Percentiles rank a stretch among this genome's conserved stretches.
Conservation (phyloP, 805 yeast genomes). For the Metschnikowia aberdeeniae region DNA sequence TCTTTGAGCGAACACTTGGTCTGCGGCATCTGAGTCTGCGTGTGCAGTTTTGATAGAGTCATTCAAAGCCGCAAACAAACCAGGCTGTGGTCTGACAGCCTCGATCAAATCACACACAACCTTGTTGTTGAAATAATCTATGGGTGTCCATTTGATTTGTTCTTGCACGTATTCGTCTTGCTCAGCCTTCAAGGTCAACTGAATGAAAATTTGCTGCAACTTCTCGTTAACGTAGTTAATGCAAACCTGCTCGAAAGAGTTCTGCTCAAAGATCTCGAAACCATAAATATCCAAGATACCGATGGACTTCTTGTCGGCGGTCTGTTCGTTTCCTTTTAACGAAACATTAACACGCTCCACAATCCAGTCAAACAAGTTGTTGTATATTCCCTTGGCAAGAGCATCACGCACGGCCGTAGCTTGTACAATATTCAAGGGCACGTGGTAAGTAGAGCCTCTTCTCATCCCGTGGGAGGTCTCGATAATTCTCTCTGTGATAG, state of each 20-base stretch:
- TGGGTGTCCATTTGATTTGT: constrained; percentile 96
- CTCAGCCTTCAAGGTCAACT: constrained; percentile 91
- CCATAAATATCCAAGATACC: constrained; percentile 96
- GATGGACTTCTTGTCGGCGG: constrained; percentile 54
- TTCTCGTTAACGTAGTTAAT: constrained; percentile 95
- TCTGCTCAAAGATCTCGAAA: constrained; percentile 91
- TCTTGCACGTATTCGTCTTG: constrained; percentile 97
- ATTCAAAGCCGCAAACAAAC: constrained; percentile 91
- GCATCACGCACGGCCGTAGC: constrained; percentile 96
- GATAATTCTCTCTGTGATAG: constrained; percentile 75
- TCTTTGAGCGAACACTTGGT: constrained; percentile 91
- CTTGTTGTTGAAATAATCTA: constrained; percentile 91
- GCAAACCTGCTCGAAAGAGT: constrained; percentile 92
- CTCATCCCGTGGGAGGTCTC: constrained; percentile 88
- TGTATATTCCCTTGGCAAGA: constrained; percentile 89
- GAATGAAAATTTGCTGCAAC: constrained; percentile 93
- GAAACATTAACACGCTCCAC: constrained; percentile 86
- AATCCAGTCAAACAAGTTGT: constrained; percentile 93
- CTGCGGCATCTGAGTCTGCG: constrained; percentile 95
- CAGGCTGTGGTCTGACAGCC: constrained; percentile 84
- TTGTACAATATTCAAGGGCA: constrained; percentile 86
- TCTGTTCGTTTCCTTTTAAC: constrained; percentile 43
- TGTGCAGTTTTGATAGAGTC: constrained; percentile 98
- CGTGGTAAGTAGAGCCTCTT: constrained; percentile 91
- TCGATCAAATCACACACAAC: constrained; percentile 96